Evolutionary conservation across 225 moss, liverwort and hornwort genomes (phyloP), one percentile per base, ranked within the genome.

Genomic region (Bryum argenteum): DNA sequence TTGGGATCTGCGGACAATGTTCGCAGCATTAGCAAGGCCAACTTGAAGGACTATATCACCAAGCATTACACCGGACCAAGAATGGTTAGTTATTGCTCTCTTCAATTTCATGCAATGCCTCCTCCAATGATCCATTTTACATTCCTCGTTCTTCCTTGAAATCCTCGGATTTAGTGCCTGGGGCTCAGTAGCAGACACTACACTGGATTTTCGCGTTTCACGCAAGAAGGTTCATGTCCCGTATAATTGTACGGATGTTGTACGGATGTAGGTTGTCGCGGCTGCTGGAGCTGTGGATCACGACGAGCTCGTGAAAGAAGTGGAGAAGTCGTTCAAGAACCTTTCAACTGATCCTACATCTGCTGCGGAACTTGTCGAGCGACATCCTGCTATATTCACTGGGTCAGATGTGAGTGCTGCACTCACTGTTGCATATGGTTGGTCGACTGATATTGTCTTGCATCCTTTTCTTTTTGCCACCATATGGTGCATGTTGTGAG

Each of bases 221-320:
- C 11, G 44, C 15, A 39, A 70, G 58, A 28, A 3, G 12, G 21
- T 17, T 48, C 16, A 19, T 12, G 33, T 59, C 7, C 22, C 22
- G 43, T 15, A 9, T 62, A 8, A 9, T 5, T 72, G 14, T 52
- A 37, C 38, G 77, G 24, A 11, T 51, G 42, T 42, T 26, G n/a
- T n/a, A n/a, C n/a, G n/a, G n/a, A 1, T 79, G 65, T 79, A 94
- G 94, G 94, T 95, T 19, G 62, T 96, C n/a, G 89, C 96, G 11
- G 96, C 87, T 75, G 88, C 93, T 64, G 93, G 96, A 73, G 96
- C 88, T 77, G 87, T 96, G 6, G 75, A 85, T 61, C 93, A 96
- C 67, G 83, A 90, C 0, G 69, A 88, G 5, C 81, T 96, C 26
- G 93, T 93, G 55, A 87, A 88, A 75, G 82, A 87, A 64, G 93